Percentiles rank a stretch among this genome's conserved stretches.
These are phyloP conservation scores for Bipolaris victoriae DNA, from an alignment of 2,329 filamentous ascomycete species.

Conservation along the genomic window DNA sequence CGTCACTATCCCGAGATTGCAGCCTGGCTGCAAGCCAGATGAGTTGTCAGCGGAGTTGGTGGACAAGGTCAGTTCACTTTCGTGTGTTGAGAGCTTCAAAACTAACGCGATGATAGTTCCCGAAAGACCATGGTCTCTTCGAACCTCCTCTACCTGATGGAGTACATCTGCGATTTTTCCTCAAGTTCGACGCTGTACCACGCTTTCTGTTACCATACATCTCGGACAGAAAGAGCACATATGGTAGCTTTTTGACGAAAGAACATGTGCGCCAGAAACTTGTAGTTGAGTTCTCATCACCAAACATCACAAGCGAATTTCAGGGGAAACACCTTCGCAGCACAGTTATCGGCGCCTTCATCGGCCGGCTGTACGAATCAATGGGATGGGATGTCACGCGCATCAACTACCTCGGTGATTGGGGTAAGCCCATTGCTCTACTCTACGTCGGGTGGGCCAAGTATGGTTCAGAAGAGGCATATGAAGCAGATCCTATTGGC, in stretches of 20 bases:
- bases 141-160: constrained; percentile 65
- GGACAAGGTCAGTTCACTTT: constrained; percentile 24
- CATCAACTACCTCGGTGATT: constrained; percentile 72
- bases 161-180: constrained; percentile 72
- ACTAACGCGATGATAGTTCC: constrained; percentile 57
- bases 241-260: constrained; percentile 50
- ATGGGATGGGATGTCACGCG: constrained; percentile 67
- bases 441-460: constrained; percentile 69
- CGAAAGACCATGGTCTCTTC: constrained; percentile 69
- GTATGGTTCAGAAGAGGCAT: constrained; percentile 69
- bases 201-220: constrained; percentile 69
- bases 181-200: constrained; percentile 64
- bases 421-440: constrained; percentile 69
- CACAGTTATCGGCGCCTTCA: constrained; percentile 69
- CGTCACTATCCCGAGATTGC: constrained; percentile 36
- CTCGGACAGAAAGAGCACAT: constrained; percentile 59
- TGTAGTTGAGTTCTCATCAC: constrained; percentile 72
- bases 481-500: constrained; percentile 69
- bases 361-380: constrained; percentile 64
- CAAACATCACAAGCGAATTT: constrained; percentile 76
- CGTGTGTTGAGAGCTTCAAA: constrained; percentile 4
- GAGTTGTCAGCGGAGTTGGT: constrained; percentile 2
- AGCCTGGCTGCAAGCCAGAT: constrained; percentile 28
- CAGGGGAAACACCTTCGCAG: constrained; percentile 70
- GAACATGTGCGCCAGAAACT: constrained; percentile 61